phyloP scores from a whole-genome alignment of 345 rosid genomes.

The Pugionium cornutum region DNA sequence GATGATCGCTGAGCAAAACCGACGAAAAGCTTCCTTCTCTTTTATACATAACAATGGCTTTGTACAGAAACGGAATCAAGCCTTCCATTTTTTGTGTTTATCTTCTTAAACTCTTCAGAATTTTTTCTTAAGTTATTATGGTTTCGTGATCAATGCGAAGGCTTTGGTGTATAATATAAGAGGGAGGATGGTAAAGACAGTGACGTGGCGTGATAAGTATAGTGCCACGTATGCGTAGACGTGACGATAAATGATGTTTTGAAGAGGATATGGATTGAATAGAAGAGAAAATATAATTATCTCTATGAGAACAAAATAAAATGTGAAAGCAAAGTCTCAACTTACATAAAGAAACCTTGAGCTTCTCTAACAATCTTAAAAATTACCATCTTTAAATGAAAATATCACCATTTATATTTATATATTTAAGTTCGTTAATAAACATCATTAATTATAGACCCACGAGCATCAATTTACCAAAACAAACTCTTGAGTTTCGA shows the following conservation, averaged over 20 bases:
- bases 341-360: conserved; percentile 26
- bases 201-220: conserved; percentile 34
- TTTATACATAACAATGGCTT: conserved; percentile 38
- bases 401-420: neutral
- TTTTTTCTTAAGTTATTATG: neutral
- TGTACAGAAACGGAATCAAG: conserved; percentile 42
- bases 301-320: neutral
- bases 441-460: neutral
- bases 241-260: conserved; percentile 37
- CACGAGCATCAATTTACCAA: neutral
- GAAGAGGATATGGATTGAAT: conserved; percentile 27
- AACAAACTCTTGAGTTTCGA: too few species aligned
- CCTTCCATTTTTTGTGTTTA: conserved; percentile 32
- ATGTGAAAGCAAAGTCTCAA: conserved; percentile 42
- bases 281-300: neutral
- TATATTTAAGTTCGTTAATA: neutral
- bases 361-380: conserved; percentile 18
- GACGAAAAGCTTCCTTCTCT: conserved; percentile 40
- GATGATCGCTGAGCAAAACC: conserved; percentile 32
- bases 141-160: conserved; percentile 30
- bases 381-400: neutral
- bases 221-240: conserved; percentile 41
- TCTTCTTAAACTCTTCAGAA: neutral
- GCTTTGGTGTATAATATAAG: conserved; percentile 29
- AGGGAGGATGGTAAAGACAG: conserved; percentile 19